Base-by-base conservation (phyloP, 176 grass and related monocot species). In the Urochloa ruziziensis region DNA sequence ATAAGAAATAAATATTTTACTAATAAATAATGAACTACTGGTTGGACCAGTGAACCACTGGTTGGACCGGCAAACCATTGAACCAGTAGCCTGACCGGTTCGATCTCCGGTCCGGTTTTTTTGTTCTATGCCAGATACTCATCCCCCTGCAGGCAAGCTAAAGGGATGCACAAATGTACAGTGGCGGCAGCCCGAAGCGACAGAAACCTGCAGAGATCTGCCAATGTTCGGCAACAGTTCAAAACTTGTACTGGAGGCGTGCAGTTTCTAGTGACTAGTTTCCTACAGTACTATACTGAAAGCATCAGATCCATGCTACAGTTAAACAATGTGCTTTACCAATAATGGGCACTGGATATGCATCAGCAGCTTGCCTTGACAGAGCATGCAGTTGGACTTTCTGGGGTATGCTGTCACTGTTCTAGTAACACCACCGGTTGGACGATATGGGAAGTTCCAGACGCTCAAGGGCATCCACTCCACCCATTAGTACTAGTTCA, bases 171-270 rank as follows among this genome's bases (percentile, higher is more conserved):
- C 27, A 19, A 46, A 34, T 57, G 39, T 42, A 80, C 33, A 70
- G 51, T 60, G 70, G 7, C 71, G 73, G 30, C 52, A 70, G 52
- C 44, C 19, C n/a, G n/a, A 39, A 43, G 40, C 10, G 43, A 61
- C 67, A 81, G 6, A 52, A 49, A 40, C 63, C 40, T 68, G 52
- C 87, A 80, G 21, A 65, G 21, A 49, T 59, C 67, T 80, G 51
- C 68, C 61, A 75, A 25, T 68, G 18, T 73, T 33, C 5, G 28
- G 23, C 36, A 53, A 70, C 67, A 66, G 44, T 75, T 75, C 60
- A 28, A 43, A 74, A 10, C 18, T 40, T 40, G 76, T 52, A 49
- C 48, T 56, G 29, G 58, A 67, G 24, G 35, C 17, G 12, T 72
- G 32, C 24, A 46, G 58, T 52, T 62, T 83, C 30, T 23, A 79